A percentile compares a stretch with the other conserved stretches of the same genome.
Conservation (phyloP, 1,139 yeast species). For the Nakaseomyces bracarensis region DNA sequence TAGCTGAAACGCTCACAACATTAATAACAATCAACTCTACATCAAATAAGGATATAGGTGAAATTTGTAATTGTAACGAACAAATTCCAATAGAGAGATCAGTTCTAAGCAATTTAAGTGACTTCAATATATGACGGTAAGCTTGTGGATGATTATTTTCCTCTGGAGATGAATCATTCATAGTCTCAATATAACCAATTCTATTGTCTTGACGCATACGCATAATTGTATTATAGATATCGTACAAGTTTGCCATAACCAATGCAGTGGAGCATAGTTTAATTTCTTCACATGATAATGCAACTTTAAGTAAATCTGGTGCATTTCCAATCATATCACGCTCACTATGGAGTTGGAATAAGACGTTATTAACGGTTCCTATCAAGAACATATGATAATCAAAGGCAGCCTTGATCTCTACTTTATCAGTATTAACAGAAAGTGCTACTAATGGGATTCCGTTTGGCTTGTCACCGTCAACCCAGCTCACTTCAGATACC, state of each 20-base stretch:
- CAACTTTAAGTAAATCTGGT: conserved; percentile 57
- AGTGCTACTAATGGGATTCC: conserved; percentile 64
- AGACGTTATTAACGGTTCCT: conserved; percentile 42
- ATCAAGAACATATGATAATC: conserved; percentile 82
- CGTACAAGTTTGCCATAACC: conserved; percentile 74
- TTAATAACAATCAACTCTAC: conserved; percentile 60
- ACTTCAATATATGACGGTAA: conserved; percentile 21
- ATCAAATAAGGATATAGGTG: conserved; percentile 71
- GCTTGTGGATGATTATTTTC: conserved; percentile 15
- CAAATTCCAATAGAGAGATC: conserved; percentile 56
- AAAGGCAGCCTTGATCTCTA: conserved; percentile 58
- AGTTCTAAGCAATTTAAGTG: conserved; percentile 38
- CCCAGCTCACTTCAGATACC: conserved; percentile 69
- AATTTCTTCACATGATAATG: conserved; percentile 47
- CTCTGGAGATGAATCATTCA: conserved; percentile 27
- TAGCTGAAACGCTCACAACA: conserved; percentile 51
- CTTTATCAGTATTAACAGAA: conserved; percentile 46
- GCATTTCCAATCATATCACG: conserved; percentile 39
- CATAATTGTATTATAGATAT: conserved; percentile 61
- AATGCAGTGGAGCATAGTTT: conserved; percentile 69
- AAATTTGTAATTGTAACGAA: conserved; percentile 50
- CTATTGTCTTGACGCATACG: conserved; percentile 69
- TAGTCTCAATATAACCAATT: conserved; percentile 65
- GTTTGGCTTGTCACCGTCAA: conserved; percentile 30
- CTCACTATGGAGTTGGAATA: conserved; percentile 61